phyloP scores from a whole-genome alignment of 1,284 basidiomycete genomes.

The Sporisorium graminicola region DNA sequence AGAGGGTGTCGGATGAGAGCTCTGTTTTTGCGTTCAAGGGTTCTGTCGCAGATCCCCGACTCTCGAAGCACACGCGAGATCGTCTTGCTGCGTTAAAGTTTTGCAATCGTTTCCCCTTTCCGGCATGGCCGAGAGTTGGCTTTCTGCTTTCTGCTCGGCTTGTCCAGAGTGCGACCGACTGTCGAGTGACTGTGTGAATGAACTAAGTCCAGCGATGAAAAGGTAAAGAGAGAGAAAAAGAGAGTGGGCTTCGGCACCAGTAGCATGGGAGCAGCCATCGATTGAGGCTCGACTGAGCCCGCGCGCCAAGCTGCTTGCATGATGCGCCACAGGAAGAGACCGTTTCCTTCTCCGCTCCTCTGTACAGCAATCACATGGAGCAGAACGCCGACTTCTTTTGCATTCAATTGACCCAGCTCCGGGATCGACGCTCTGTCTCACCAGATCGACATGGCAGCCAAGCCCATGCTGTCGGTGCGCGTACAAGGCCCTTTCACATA shows the following conservation, averaged over 20 bases:
- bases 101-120: too few relatives aligned
- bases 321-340: not conserved
- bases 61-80: not conserved
- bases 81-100: not conserved
- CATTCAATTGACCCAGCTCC: too few relatives aligned
- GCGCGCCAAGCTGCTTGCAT: not conserved
- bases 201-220: not conserved
- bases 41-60: too few relatives aligned
- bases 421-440: too few relatives aligned
- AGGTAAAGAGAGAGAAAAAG: too few relatives aligned
- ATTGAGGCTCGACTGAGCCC: not conserved
- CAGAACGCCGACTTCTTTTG: too few relatives aligned
- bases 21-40: too few relatives aligned
- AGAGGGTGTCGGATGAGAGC: not conserved
- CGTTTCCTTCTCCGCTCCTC: not conserved
- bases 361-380: too few relatives aligned
- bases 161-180: not conserved
- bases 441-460: not conserved
- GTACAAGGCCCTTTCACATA: too few relatives aligned
- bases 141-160: not conserved
- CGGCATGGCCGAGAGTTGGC: not conserved
- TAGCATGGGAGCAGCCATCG: not conserved
- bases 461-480: too few relatives aligned
- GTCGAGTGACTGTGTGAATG: not conserved
- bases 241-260: not conserved